Conservation (phyloP, 192 early-diverging fungal genomes). For the Thamnidium elegans region DNA sequence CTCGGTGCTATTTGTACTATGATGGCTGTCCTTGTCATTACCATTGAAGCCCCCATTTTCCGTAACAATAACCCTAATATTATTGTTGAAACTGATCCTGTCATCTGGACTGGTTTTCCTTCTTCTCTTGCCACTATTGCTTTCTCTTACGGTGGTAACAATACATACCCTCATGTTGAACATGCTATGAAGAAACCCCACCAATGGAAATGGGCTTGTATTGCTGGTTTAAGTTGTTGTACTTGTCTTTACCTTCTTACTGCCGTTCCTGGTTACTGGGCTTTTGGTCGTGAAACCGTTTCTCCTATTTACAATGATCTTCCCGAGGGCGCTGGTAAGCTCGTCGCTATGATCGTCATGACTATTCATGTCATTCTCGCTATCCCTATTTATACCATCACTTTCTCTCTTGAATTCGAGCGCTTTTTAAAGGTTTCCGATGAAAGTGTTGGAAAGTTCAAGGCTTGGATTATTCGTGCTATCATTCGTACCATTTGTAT, state of each 20-base stretch:
- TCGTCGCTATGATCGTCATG: constrained; percentile 67
- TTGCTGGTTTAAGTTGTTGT: constrained; percentile 60
- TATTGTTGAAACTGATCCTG: constrained; percentile 41
- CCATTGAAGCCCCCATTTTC: constrained; percentile 58
- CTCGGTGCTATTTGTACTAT: constrained; percentile 79
- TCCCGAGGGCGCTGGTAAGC: constrained; percentile 60
- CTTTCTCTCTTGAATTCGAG: constrained; percentile 76
- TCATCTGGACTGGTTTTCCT: constrained; percentile 70
- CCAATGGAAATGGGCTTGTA: constrained; percentile 68
- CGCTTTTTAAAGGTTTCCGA: constrained; percentile 56
- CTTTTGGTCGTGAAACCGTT: constrained; percentile 63
- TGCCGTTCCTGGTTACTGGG: constrained; percentile 65
- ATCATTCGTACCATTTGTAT: constrained; percentile 57
- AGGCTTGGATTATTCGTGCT: constrained; percentile 54
- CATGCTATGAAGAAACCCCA: constrained; percentile 70
- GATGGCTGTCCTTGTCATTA: constrained; percentile 67
- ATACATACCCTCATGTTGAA: constrained; percentile 83
- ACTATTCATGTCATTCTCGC: constrained; percentile 80
- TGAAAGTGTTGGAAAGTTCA: constrained; percentile 44
- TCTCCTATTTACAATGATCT: constrained; percentile 75
- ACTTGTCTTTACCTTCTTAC: constrained; percentile 69
- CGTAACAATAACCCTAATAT: constrained; percentile 33
- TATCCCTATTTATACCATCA: constrained; percentile 71
- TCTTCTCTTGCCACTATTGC: constrained; percentile 75
- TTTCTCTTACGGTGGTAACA: constrained; percentile 84